A percentile compares a stretch with the other conserved stretches of the same genome.
Evolutionary conservation across 257 asterid species (phyloP).

Genomic region (Datura wrightii): DNA sequence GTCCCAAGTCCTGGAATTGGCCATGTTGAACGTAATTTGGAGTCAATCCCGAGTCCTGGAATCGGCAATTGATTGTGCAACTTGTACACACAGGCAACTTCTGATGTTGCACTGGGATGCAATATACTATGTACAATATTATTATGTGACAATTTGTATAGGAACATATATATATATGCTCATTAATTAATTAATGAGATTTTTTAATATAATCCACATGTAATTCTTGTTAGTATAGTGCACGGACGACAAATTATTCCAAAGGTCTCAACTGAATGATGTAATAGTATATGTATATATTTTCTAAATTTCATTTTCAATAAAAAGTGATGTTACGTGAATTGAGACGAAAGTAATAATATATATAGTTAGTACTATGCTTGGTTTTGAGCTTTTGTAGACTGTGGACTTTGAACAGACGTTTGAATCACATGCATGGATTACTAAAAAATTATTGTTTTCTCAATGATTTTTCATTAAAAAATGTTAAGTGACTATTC

Average conservation of each 20-base stretch:
- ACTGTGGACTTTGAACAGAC: neutral
- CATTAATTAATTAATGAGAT: neutral
- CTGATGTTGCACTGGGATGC: neutral
- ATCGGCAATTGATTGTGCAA: neutral
- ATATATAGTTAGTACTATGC: too few relatives aligned
- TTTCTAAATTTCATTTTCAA: too few relatives aligned
- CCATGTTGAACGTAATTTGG: neutral
- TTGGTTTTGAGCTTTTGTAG: neutral
- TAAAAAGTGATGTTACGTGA: too few relatives aligned
- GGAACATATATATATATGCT: neutral
- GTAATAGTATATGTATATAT: neutral
- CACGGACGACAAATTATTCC: neutral
- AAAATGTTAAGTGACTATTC: too few relatives aligned
- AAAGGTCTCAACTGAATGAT: neutral
- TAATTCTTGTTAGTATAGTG: neutral
- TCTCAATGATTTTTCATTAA: too few relatives aligned
- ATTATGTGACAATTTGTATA: neutral
- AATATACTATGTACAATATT: neutral
- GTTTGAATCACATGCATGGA: neutral
- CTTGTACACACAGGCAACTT: neutral
- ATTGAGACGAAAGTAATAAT: too few relatives aligned
- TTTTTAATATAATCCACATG: neutral
- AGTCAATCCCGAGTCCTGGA: constrained; percentile 29
- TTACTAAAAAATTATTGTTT: too few relatives aligned
- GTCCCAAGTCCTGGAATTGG: constrained; percentile 26